Percentiles rank a stretch among this genome's conserved stretches.
phyloP scores from a whole-genome alignment of 345 rosid genomes.

The Erucastrum elatum region DNA sequence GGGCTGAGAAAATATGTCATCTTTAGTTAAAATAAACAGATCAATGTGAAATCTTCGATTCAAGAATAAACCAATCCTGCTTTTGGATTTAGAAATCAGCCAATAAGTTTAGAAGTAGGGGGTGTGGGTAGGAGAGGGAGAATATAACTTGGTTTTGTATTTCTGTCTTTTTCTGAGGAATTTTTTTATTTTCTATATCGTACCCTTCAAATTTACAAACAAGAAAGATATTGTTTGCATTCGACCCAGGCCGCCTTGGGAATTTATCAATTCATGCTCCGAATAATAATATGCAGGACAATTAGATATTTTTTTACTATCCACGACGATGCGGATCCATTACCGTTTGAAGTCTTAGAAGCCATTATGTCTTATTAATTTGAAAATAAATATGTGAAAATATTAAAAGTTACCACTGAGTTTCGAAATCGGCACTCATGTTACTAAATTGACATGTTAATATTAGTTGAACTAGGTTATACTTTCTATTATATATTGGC shows the following conservation, averaged over 20 bases:
- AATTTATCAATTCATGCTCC: no score
- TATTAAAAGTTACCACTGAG: not conserved
- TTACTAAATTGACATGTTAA: not conserved
- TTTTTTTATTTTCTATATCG: not conserved
- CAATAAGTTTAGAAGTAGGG: no score
- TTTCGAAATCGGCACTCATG: not conserved
- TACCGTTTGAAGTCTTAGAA: not conserved
- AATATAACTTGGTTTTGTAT: not conserved
- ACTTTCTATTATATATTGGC: not conserved
- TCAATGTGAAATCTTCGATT: not conserved
- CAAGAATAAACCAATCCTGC: not conserved
- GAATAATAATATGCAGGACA: no score
- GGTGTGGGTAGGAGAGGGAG: not conserved
- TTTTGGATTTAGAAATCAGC: not conserved
- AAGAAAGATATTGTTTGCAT: not conserved
- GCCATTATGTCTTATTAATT: not conserved
- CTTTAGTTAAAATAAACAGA: not conserved
- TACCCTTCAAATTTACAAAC: not conserved
- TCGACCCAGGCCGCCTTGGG: not conserved
- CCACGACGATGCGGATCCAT: no score
- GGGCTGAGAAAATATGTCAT: not conserved
- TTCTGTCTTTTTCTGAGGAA: not conserved
- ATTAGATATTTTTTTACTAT: no score
- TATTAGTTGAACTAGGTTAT: no score
- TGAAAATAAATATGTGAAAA: not conserved